These are phyloP conservation scores for Dioscorea zingiberensis DNA, from an alignment of 106 monocot species.

Conservation along the genomic window DNA sequence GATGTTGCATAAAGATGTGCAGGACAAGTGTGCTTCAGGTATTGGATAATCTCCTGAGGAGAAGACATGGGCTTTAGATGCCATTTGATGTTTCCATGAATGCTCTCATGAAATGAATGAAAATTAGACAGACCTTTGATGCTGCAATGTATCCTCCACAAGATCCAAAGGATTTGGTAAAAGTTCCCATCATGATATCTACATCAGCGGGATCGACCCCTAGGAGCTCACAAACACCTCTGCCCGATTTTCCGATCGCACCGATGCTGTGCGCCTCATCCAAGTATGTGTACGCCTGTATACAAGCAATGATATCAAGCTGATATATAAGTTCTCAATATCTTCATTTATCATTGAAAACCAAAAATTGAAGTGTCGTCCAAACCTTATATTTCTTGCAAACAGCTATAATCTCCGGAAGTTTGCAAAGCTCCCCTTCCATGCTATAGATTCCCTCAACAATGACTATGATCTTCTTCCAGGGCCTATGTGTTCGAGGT, in stretches of 20 bases:
- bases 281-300: conserved; percentile 70
- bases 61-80: not conserved
- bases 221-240: conserved; percentile 78
- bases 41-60: conserved; percentile 67
- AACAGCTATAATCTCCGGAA: conserved; percentile 86
- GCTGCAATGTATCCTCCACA: conserved; percentile 89
- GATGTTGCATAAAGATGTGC: conserved; percentile 86
- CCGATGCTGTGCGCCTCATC: conserved; percentile 88
- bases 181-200: conserved; percentile 90
- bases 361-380: not conserved
- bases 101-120: not conserved
- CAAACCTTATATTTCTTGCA: conserved; percentile 99
- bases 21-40: conserved; percentile 60
- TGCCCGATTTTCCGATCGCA: conserved; percentile 63
- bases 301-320: not conserved
- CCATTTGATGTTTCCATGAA: too few species aligned
- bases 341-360: too few species aligned
- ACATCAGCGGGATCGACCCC: conserved; percentile 74
- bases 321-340: not conserved
- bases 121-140: conserved; percentile 44
- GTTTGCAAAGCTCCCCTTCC: conserved; percentile 99
- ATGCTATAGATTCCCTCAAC: conserved; percentile 98
- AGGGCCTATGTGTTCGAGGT: conserved; percentile 88
- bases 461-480: conserved; percentile 98
- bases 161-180: conserved; percentile 83